Evolutionary conservation across 306 rosid genomes (phyloP), one percentile per base, ranked within the genome.

Genomic region (Parietaria judaica): DNA sequence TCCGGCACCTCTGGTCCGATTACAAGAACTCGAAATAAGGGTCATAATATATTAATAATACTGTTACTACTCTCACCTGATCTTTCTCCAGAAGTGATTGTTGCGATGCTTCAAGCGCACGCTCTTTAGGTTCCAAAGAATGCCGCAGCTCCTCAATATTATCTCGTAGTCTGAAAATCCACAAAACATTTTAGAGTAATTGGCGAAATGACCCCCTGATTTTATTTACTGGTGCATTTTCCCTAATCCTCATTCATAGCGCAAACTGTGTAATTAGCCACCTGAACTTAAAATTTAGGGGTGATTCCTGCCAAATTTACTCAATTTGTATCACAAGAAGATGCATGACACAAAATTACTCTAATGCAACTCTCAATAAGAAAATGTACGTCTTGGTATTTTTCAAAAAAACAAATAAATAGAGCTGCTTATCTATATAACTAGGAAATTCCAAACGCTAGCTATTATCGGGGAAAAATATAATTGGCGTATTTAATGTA

Each of bases 111-210:
- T 86, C 97, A 11, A 94, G 38, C 59, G 94, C 97, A 68, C 71
- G 79, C 79, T 94, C 97, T 75, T 86, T 94, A 53, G 99, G 99
- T 73, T 86, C 83, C 76, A 94, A 54, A 41, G 94, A 84, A 69
- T 80, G 72, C 59, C 89, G 83, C 65, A 88, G 69, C 55, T 94
- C 99, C 80, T 88, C 99, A 74, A 86, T 69, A 75, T 90, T 88
- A 74, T 94, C 99, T 51, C 97, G 88, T 62, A 94, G 90, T 68
- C 99, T 94, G 74, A 58, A 65, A 23, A 67, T 68, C 67, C 58
- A 45, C 57, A 47, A 38, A 49, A 7, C 4, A 4, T 49, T 49
- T 11, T 49, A 46, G 1, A 46, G 13, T 8, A 46, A 13, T 46
- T 46, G 13, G 50, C 50, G 8, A 46, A 46, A 7, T 46, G 13